Conservation (phyloP, 1,139 yeast species). For the Petasospora fabianii region DNA sequence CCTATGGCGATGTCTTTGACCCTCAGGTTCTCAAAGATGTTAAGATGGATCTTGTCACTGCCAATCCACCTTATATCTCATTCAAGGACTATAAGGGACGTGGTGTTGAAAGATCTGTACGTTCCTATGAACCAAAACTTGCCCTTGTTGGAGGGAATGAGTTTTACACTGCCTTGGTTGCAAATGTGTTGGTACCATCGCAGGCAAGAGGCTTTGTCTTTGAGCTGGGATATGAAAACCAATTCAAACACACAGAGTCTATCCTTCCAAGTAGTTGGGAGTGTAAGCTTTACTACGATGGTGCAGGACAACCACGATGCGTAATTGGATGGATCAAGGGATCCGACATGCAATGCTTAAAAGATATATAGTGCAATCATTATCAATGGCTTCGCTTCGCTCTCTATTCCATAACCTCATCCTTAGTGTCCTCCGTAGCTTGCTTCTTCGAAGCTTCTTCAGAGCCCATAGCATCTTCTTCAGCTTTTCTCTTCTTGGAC, state of each 20-base stretch:
- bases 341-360: constrained; percentile 22
- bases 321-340: constrained; percentile 31
- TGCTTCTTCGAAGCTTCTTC: constrained; percentile 5
- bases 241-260: constrained; percentile 22
- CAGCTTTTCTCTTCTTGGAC: constrained; percentile 22
- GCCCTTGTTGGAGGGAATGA: constrained; percentile 78
- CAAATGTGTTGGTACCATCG: constrained; percentile 37
- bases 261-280: constrained; percentile 25
- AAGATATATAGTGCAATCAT: not conserved
- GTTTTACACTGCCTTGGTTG: constrained; percentile 57
- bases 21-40: constrained; percentile 4
- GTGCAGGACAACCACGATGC: constrained; percentile 31
- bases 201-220: constrained; percentile 40
- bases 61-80: constrained; percentile 92
- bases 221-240: constrained; percentile 38
- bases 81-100: constrained; percentile 36
- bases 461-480: constrained; percentile 6
- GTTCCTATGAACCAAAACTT: constrained; percentile 63
- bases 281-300: constrained; percentile 27
- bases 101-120: constrained; percentile 56
- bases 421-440: not conserved
- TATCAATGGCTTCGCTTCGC: not conserved
- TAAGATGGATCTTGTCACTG: constrained; percentile 49
- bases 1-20: constrained; percentile 23
- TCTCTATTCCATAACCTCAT: not conserved